A percentile compares a stretch with the other conserved stretches of the same genome.
These are phyloP conservation scores for Candida rishiriensis DNA, from an alignment of 805 yeast genomes.

Conservation along the genomic window DNA sequence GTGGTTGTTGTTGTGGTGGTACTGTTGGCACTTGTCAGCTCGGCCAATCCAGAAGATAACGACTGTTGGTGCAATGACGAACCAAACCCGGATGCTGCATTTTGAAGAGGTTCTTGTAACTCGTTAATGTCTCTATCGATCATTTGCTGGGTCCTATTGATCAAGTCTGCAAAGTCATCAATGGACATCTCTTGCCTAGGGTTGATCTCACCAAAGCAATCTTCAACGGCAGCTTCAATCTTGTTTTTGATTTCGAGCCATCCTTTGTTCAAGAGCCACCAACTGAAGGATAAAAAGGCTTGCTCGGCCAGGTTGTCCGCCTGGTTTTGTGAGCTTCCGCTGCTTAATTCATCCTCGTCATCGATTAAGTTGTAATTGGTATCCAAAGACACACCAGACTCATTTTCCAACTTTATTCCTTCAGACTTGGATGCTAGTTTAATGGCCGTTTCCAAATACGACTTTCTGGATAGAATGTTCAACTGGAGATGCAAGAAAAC, in stretches of 20 bases:
- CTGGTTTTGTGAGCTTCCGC: slow-evolving; percentile 11
- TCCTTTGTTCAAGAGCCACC: slow-evolving; percentile 93
- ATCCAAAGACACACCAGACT: slow-evolving; percentile 15
- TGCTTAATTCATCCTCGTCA: slow-evolving; percentile 20
- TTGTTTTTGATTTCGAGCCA: slow-evolving; percentile 55
- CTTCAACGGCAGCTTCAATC: slow-evolving; percentile 53
- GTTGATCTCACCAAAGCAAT: slow-evolving; percentile 56
- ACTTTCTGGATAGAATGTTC: slow-evolving; percentile 82
- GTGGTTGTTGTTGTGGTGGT: slow-evolving; percentile 14
- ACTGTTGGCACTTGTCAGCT: neutral
- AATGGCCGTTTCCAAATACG: slow-evolving; percentile 76
- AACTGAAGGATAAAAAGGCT: slow-evolving; percentile 77
- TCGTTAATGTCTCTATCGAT: slow-evolving; percentile 12
- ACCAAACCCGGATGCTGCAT: slow-evolving; percentile 4
- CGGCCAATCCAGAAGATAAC: too few relatives aligned
- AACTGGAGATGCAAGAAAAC: slow-evolving; percentile 80
- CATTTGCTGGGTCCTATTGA: slow-evolving; percentile 35
- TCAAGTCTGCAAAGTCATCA: slow-evolving; percentile 49
- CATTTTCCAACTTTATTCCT: slow-evolving; percentile 30
- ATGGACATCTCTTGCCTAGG: slow-evolving; percentile 70
- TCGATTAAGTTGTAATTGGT: slow-evolving; percentile 17
- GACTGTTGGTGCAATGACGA: slow-evolving; percentile 3
- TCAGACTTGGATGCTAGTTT: slow-evolving; percentile 51
- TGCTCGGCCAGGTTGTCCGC: slow-evolving; percentile 61
- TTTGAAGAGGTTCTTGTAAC: slow-evolving; percentile 1